Evolutionary conservation across 768 basidiomycete species (phyloP), one percentile per base, ranked within the genome.

Genomic region (Lactarius deliciosus): DNA sequence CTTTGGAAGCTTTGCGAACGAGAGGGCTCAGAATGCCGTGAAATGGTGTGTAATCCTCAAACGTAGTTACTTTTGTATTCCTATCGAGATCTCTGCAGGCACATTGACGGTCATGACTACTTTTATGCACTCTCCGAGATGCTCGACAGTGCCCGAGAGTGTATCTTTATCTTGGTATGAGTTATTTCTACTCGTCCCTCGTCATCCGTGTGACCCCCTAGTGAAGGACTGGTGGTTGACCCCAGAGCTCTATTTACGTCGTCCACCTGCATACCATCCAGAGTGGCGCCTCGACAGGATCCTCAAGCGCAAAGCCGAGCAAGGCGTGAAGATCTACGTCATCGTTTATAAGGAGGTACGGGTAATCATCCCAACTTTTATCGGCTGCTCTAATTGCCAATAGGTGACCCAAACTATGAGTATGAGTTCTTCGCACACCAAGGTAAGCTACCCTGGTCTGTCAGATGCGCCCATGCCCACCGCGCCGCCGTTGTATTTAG

Each of bases 81-180:
- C 40, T 15, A 54, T 64, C 16, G 22, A 18, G 38, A 45, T 7
- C 6, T 11, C 6, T 64, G 15, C 60, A 86, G 89, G 88, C 94
- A 95, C 74, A 83, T 96, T 57, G 96, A 96, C 72, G 96, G 96
- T 0, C 93, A 97, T 64, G 96, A 98, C 78, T 98, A 96, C 76
- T 91, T 98, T 84, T 98, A 90, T 85, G 96, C 96, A 0, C 75
- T 97, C 41, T 93, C 92, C 1, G 94, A 96, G 77, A 81, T 96
- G 77, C 81, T 98, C n/a, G 90, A 91, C 57, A 84, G 79, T 40
- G 92, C 92, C 3, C 83, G 83, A 65, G 91, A 96, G 73, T 85
- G 77, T 36, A 97, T 98, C 73, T 96, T 93, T 76, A 97, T 98
- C 69, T 72, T 91, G 69, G 95, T 89, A 81, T 71, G 43, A 7